Conservation (phyloP, 1,284 basidiomycete species). For the Boletus calvinii region DNA sequence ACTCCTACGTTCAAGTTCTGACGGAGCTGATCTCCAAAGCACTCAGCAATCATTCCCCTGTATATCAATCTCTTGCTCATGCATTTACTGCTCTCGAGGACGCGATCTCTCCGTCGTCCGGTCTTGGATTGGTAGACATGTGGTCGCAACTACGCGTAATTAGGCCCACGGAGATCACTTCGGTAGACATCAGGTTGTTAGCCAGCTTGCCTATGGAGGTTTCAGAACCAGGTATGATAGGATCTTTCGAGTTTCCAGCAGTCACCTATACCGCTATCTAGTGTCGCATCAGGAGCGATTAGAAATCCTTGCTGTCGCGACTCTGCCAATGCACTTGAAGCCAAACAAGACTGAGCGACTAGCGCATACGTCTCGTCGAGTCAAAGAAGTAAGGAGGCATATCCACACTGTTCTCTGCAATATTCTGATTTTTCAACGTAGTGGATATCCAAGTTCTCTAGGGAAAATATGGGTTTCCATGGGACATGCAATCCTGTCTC, state of each 20-base stretch:
- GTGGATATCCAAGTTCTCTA: constrained; percentile 17
- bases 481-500: constrained; percentile 18
- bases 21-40: constrained; percentile 42
- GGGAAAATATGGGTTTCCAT: background rate
- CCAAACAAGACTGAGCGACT: constrained; percentile 11
- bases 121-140: constrained; percentile 54
- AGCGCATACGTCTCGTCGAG: constrained; percentile 19
- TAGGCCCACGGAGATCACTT: constrained; percentile 15
- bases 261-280: background rate
- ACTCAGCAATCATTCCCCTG: constrained; percentile 36
- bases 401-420: background rate
- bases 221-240: constrained; percentile 14
- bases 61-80: constrained; percentile 34
- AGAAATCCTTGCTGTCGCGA: constrained; percentile 27
- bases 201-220: constrained; percentile 4
- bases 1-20: constrained; percentile 47
- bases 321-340: constrained; percentile 20
- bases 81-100: constrained; percentile 38
- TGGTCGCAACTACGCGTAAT: constrained; percentile 47
- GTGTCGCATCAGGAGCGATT: constrained; percentile 27
- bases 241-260: background rate
- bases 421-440: constrained; percentile 14
- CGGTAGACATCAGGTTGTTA: constrained; percentile 22
- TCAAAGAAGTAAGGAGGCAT: constrained; percentile 23
- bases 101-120: constrained; percentile 49